phyloP scores from a whole-genome alignment of 139 green algal genomes.

The Gonium pectorale region DNA sequence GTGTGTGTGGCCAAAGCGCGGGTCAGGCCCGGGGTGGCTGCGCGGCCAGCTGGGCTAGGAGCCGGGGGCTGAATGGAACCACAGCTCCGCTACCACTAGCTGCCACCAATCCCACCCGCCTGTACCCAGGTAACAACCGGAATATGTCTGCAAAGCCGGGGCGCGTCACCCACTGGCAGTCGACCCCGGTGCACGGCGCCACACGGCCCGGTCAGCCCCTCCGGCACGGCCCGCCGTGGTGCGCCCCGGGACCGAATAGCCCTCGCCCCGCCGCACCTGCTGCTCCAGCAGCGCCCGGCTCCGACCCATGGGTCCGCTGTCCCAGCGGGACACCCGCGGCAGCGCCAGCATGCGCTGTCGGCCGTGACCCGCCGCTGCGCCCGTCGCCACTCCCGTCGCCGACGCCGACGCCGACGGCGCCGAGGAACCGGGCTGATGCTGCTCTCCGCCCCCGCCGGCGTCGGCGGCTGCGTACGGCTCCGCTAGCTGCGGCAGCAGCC shows the following conservation, averaged over 20 bases:
- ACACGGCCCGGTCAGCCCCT: no score
- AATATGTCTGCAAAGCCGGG: no score
- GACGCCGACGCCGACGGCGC: neutral
- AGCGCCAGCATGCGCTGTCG: conserved; percentile 15
- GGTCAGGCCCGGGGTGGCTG: no score
- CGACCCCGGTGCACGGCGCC: no score
- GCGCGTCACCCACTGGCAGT: no score
- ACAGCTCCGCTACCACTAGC: no score
- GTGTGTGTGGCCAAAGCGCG: no score
- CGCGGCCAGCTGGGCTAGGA: no score
- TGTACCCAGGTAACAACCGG: no score
- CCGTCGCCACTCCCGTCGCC: neutral
- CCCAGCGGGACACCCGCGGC: conserved; percentile 31
- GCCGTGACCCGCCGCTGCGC: neutral
- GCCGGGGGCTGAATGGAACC: no score
- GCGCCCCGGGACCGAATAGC: neutral
- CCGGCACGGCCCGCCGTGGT: no score
- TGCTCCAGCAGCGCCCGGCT: conserved; percentile 20
- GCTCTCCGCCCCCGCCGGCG: neutral
- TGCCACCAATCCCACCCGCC: no score
- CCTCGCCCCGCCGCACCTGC: neutral
- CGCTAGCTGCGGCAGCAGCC: neutral
- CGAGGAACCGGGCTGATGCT: neutral
- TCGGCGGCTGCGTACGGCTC: neutral
- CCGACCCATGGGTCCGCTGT: conserved; percentile 4